Percentiles rank a stretch among this genome's conserved stretches.
Evolutionary conservation across 768 basidiomycete species (phyloP).

Genomic region (Hypsizygus marmoreus): DNA sequence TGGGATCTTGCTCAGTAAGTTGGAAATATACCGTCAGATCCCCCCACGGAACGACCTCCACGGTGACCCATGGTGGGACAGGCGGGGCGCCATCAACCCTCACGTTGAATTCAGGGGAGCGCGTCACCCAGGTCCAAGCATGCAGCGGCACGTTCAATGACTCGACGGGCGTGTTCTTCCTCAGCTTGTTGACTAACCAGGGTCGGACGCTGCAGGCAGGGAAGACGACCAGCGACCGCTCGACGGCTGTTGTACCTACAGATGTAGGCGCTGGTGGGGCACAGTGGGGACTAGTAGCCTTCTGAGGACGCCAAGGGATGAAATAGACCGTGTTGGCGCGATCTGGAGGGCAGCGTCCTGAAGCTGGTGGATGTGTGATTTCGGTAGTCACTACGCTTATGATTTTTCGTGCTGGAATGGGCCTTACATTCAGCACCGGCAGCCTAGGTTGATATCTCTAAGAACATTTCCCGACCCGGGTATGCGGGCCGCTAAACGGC

Average conservation of each 20-base stretch:
- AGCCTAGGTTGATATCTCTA: too few relatives aligned
- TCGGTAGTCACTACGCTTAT: background rate
- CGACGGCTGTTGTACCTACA: constrained; percentile 25
- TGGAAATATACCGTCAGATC: constrained; percentile 23
- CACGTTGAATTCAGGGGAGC: constrained; percentile 25
- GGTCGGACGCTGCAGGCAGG: constrained; percentile 31
- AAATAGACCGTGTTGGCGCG: constrained; percentile 30
- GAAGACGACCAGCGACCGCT: constrained; percentile 27
- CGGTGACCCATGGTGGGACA: constrained; percentile 32
- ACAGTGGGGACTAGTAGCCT: constrained; percentile 32
- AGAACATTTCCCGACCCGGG: too few relatives aligned
- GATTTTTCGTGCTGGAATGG: too few relatives aligned
- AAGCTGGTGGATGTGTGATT: constrained; percentile 7
- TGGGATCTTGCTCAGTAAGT: constrained; percentile 34
- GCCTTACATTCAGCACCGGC: too few relatives aligned
- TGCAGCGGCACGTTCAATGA: constrained; percentile 28
- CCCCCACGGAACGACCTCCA: constrained; percentile 16
- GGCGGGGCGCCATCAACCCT: constrained; percentile 33
- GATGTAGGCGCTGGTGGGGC: constrained; percentile 27
- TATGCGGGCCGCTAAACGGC: too few relatives aligned
- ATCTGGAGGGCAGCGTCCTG: constrained; percentile 33
- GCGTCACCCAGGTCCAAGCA: constrained; percentile 20
- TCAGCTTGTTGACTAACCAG: constrained; percentile 30
- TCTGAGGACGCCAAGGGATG: constrained; percentile 33
- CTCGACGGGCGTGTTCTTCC: constrained; percentile 33